Conservation (phyloP, 2,329 filamentous ascomycete genomes). For the Fusarium lateritium region DNA sequence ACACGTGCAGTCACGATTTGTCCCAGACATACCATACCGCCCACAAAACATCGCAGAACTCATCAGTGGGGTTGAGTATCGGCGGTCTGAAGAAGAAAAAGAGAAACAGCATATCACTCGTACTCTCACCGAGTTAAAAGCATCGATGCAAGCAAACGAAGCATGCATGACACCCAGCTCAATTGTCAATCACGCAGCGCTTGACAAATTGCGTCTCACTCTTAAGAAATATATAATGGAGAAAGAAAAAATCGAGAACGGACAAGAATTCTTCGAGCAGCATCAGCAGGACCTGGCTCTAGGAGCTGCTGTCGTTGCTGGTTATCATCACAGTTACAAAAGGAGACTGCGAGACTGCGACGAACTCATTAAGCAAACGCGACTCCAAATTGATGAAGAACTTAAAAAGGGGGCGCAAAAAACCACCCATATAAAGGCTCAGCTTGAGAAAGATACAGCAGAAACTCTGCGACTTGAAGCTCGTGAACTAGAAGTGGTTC, state of each 20-base stretch:
- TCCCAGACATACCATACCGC: not conserved
- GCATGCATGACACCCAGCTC: not conserved
- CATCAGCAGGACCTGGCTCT: not conserved
- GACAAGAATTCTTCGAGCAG: not conserved
- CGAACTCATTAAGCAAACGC: rapidly evolving
- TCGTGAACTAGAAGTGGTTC: not conserved
- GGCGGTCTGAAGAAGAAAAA: not conserved
- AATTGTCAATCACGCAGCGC: not conserved
- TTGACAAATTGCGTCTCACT: not conserved
- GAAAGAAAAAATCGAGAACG: not conserved
- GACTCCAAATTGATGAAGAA: not conserved
- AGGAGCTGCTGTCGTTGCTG: not conserved
- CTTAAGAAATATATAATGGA: not conserved
- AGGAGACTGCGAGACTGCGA: not conserved
- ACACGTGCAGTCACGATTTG: not conserved
- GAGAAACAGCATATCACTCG: not conserved
- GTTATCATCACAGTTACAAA: no score
- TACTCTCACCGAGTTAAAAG: not conserved
- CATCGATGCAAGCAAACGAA: not conserved
- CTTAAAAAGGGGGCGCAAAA: not conserved
- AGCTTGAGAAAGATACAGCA: not conserved
- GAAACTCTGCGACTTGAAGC: not conserved
- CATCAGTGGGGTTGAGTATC: not conserved
- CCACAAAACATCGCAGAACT: not conserved
- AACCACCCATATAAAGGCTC: not conserved